Evolutionary conservation across 768 basidiomycete genomes (phyloP).

Genomic region (Hypholoma fasciculare): DNA sequence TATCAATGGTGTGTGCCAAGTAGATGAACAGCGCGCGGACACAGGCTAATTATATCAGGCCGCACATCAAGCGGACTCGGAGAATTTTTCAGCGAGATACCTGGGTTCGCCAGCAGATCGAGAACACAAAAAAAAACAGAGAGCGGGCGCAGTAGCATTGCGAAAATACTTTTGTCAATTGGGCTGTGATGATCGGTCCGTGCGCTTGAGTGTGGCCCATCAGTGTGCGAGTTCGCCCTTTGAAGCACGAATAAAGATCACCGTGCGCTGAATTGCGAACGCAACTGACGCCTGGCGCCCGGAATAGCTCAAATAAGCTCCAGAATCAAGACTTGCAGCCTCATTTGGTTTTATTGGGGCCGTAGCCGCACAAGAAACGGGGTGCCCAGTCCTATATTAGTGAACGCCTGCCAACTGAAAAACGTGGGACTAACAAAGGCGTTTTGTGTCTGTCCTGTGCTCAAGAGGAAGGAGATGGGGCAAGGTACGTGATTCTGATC

Average conservation of each 20-base stretch:
- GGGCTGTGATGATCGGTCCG: background rate
- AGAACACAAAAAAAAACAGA: background rate
- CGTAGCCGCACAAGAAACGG: background rate
- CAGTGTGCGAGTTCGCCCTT: background rate
- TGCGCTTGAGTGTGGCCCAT: background rate
- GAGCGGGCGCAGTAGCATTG: background rate
- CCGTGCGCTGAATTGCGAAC: background rate
- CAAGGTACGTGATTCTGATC: slow-evolving; percentile 4
- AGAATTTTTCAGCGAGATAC: background rate
- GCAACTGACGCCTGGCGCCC: background rate
- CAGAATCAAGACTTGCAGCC: slow-evolving; percentile 1
- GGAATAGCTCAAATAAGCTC: background rate
- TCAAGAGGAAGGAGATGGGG: background rate
- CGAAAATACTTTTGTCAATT: background rate
- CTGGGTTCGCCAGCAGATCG: background rate
- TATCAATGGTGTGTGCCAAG: background rate
- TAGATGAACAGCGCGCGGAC: background rate
- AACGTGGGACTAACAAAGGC: slow-evolving; percentile 6
- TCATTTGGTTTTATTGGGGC: slow-evolving; percentile 2
- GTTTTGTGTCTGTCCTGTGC: slow-evolving; percentile 2
- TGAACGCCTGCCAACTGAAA: background rate
- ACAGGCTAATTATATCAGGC: background rate
- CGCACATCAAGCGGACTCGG: background rate
- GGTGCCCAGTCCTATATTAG: background rate
- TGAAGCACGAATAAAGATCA: background rate